Conservation (phyloP, 1,139 yeast species). For the Blastobotrys petasosporus region DNA sequence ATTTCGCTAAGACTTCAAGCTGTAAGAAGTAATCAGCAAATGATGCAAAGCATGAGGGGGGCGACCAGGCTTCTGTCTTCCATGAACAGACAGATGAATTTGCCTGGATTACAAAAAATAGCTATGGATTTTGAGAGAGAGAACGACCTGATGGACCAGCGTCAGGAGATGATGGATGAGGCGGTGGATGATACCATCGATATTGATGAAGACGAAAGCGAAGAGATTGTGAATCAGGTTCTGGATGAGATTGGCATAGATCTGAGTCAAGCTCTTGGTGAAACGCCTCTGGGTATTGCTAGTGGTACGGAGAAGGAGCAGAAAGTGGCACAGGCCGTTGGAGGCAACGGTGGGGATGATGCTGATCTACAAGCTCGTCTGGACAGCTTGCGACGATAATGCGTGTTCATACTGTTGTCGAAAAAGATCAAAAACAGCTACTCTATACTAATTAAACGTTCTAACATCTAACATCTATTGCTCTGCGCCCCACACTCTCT, state of each 20-base stretch:
- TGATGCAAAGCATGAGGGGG: slow-evolving; percentile 92
- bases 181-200: slow-evolving; percentile 95
- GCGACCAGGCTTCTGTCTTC: slow-evolving; percentile 81
- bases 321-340: slow-evolving; percentile 48
- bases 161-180: slow-evolving; percentile 98
- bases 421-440: too few species aligned
- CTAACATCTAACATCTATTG: too few species aligned
- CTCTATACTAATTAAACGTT: neutral
- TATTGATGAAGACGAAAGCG: slow-evolving; percentile 79
- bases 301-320: slow-evolving; percentile 29
- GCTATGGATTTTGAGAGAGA: slow-evolving; percentile 95
- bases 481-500: neutral
- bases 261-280: slow-evolving; percentile 58
- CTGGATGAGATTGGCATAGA: slow-evolving; percentile 95
- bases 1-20: slow-evolving; percentile 86
- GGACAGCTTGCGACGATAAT: slow-evolving; percentile 64
- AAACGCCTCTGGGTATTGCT: slow-evolving; percentile 54
- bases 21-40: slow-evolving; percentile 88
- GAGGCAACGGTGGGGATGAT: slow-evolving; percentile 46
- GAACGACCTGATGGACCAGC: slow-evolving; percentile 95
- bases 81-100: slow-evolving; percentile 84
- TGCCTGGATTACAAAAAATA: slow-evolving; percentile 81
- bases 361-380: slow-evolving; percentile 87
- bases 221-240: slow-evolving; percentile 85
- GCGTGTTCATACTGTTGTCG: too few species aligned